These are phyloP conservation scores for Neoarthrinium moseri DNA, from an alignment of 2,329 filamentous ascomycete genomes.

Conservation along the genomic window DNA sequence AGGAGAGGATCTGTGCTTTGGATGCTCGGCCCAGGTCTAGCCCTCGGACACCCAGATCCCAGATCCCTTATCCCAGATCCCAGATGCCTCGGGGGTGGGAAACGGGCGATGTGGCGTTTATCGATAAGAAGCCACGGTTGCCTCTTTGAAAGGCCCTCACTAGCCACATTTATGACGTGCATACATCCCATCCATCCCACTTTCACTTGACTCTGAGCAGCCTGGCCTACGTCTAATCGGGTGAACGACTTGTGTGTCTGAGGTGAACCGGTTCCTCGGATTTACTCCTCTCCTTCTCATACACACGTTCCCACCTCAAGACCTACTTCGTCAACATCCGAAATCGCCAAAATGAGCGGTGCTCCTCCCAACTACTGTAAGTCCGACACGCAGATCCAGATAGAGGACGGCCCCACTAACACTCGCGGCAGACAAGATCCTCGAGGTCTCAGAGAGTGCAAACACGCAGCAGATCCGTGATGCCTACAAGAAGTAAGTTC, in stretches of 20 bases:
- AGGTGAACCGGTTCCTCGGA: neutral
- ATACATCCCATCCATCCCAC: neutral
- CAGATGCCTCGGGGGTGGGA: too few relatives aligned
- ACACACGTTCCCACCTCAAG: neutral
- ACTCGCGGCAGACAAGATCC: constrained; percentile 60
- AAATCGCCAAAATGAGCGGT: constrained; percentile 32
- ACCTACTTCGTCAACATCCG: neutral
- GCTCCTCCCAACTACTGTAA: constrained; percentile 60
- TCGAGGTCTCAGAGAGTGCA: constrained; percentile 72
- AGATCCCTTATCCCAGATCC: neutral
- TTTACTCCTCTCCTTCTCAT: neutral
- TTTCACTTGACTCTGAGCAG: neutral
- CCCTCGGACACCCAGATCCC: too few relatives aligned
- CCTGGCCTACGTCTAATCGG: too few relatives aligned
- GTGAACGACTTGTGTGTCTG: too few relatives aligned
- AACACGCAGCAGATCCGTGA: constrained; percentile 82
- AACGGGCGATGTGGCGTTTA: constrained; percentile 1
- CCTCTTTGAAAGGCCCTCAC: neutral
- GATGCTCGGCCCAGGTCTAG: neutral
- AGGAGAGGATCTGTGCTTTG: neutral
- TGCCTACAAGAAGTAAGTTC: constrained; percentile 81
- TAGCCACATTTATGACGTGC: constrained; percentile 7
- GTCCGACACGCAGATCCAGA: constrained; percentile 19
- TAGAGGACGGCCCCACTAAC: constrained; percentile 19
- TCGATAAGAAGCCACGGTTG: constrained; percentile 6